Percentiles rank a stretch among this genome's conserved stretches.
Conservation (phyloP, 768 basidiomycete species). For the Termitomyces heimii region DNA sequence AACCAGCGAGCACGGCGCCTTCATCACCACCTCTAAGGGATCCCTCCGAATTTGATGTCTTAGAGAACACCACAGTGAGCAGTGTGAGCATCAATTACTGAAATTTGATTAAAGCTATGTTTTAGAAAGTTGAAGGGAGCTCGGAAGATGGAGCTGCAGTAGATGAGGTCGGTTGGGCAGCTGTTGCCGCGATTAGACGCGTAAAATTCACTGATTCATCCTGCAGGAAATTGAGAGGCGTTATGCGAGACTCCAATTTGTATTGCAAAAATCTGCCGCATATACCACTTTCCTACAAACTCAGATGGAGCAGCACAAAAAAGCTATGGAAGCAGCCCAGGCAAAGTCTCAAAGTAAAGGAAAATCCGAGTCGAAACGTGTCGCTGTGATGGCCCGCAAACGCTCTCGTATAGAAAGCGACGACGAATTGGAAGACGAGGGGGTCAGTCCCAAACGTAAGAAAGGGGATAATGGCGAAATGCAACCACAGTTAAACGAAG, state of each 20-base stretch:
- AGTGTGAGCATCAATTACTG: background rate
- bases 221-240: slow-evolving; percentile 45
- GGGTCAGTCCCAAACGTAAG: slow-evolving; percentile 13
- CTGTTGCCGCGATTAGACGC: background rate
- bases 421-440: slow-evolving; percentile 12
- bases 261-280: slow-evolving; percentile 73
- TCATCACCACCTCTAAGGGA: slow-evolving; percentile 17
- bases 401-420: slow-evolving; percentile 14
- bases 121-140: slow-evolving; percentile 1
- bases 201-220: background rate
- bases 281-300: slow-evolving; percentile 67
- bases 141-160: slow-evolving; percentile 2
- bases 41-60: slow-evolving; percentile 12
- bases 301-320: slow-evolving; percentile 65
- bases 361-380: background rate
- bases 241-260: slow-evolving; percentile 49
- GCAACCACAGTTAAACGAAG: slow-evolving; percentile 10
- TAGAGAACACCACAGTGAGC: slow-evolving; percentile 10
- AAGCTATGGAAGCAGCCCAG: slow-evolving; percentile 18
- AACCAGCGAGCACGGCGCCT: slow-evolving; percentile 15
- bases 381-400: slow-evolving; percentile 13
- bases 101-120: background rate
- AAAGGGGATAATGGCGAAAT: slow-evolving; percentile 15
- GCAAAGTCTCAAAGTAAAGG: slow-evolving; percentile 5
- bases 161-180: slow-evolving; percentile 9